Evolutionary conservation across 2,329 filamentous ascomycete genomes (phyloP), one percentile per base, ranked within the genome.

Genomic region (Bipolaris bicolor): DNA sequence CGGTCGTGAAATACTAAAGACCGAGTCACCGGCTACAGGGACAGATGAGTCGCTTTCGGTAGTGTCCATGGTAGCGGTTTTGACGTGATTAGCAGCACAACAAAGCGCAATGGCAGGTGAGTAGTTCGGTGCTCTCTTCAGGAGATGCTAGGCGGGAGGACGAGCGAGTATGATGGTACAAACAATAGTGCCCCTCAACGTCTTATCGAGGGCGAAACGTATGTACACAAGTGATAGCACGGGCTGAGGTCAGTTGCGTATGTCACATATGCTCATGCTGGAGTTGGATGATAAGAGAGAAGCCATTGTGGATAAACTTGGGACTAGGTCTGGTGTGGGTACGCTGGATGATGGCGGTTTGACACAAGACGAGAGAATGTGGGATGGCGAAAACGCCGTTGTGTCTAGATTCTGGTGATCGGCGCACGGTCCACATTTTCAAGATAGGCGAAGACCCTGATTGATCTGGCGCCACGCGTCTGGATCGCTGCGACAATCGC

Each of bases 251-350:
- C 62, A 72, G 31, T 69, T 72, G 64, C 66, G 65, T 72, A 73
- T 71, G 60, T 74, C 72, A 62, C 64, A 59, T 65, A 70, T 72
- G 60, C 64, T 64, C 33, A 66, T 65, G 41, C 63, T 55, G 33
- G 62, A 62, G 15, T 61, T 68, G 49, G 64, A 67, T 37, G 64
- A 67, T 67, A 58, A 47, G n/a, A 68, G 57, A 52, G 69, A 70
- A 49, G 64, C 59, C 72, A 74, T 74, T 51, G 33, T 68, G 56
- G 31, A 20, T 52, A 29, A 34, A 48, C 33, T 49, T 39, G 7
- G 52, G 53, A n/a, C 22, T 41, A 29, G 46, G 46, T 49, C 44
- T 36, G 50, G 52, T 45, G 40, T 40, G 51, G 43, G 33, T 51
- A 41, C 48, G 36, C 39, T 36, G 46, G 31, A 29, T 57, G 48